Evolutionary conservation across 768 basidiomycete species (phyloP).

Genomic region (Collybia sordida): DNA sequence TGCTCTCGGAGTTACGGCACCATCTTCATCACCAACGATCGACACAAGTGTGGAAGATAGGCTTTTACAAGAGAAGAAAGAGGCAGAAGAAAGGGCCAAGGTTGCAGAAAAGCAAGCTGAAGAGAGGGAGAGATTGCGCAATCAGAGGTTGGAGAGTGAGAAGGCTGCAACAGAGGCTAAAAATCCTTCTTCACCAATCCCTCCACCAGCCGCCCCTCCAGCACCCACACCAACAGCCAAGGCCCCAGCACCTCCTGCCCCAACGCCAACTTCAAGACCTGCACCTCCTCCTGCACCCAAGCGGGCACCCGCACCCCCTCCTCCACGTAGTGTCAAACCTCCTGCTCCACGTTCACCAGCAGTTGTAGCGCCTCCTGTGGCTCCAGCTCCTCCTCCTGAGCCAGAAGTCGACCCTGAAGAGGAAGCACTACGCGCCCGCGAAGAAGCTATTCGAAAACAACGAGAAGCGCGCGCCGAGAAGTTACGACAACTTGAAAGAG

Average conservation of each 20-base stretch:
- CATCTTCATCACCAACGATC: conserved; percentile 45
- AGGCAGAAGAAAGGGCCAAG: conserved; percentile 83
- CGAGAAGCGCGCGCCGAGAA: conserved; percentile 71
- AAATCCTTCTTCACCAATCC: conserved; percentile 29
- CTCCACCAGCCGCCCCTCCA: conserved; percentile 22
- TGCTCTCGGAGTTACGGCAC: conserved; percentile 71
- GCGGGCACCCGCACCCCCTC: conserved; percentile 38
- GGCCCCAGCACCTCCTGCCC: conserved; percentile 38
- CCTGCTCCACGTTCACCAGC: conserved; percentile 25
- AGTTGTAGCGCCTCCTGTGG: conserved; percentile 17
- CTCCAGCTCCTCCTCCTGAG: conserved; percentile 19
- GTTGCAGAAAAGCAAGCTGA: conserved; percentile 80
- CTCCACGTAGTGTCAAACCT: conserved; percentile 16
- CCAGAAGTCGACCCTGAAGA: conserved; percentile 79
- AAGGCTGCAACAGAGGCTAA: conserved; percentile 57
- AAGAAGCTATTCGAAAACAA: conserved; percentile 70
- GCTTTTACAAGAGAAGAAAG: conserved; percentile 81
- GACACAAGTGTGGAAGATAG: conserved; percentile 86
- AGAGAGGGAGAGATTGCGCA: conserved; percentile 71
- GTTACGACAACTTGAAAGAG: conserved; percentile 63
- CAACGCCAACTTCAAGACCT: conserved; percentile 36
- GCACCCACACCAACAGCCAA: conserved; percentile 45
- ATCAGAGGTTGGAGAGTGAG: conserved; percentile 74
- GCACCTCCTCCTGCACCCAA: conserved; percentile 28
- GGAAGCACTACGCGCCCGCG: conserved; percentile 60